Conservation (phyloP, 805 yeast genomes). For the Priceomyces melissophilus region DNA sequence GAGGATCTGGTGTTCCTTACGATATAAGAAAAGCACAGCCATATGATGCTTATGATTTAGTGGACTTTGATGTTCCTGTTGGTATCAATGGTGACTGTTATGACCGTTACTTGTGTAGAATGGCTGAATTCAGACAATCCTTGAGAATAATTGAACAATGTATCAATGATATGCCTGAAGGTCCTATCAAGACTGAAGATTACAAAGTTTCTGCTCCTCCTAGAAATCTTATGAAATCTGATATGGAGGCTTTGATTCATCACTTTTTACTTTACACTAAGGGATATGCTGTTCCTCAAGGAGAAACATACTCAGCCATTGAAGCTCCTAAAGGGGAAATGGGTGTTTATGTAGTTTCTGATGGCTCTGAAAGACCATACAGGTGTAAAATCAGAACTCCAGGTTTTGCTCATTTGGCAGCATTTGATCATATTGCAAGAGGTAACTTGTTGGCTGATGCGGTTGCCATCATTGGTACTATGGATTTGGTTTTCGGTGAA, state of each 20-base stretch:
- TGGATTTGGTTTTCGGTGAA: constrained; percentile 94
- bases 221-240: constrained; percentile 78
- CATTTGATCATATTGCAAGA: constrained; percentile 81
- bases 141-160: constrained; percentile 87
- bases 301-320: constrained; percentile 87
- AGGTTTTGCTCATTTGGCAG: constrained; percentile 86
- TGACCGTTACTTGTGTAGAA: constrained; percentile 82
- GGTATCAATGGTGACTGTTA: constrained; percentile 89
- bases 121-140: constrained; percentile 91
- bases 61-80: constrained; percentile 84
- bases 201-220: constrained; percentile 83
- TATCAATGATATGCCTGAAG: constrained; percentile 87
- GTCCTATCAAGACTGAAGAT: constrained; percentile 89
- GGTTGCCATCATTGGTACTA: constrained; percentile 90
- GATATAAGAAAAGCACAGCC: constrained; percentile 86
- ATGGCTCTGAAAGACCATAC: constrained; percentile 87
- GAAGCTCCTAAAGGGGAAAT: constrained; percentile 96
- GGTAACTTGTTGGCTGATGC: constrained; percentile 89
- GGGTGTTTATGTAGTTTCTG: constrained; percentile 87
- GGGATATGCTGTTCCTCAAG: constrained; percentile 85
- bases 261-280: constrained; percentile 85
- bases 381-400: constrained; percentile 94
- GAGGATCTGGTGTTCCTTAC: constrained; percentile 87
- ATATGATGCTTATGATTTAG: constrained; percentile 82
- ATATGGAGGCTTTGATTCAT: constrained; percentile 89